These are phyloP conservation scores for Aspergillus nanangensis DNA, from an alignment of 495 filamentous ascomycete species.

Conservation along the genomic window DNA sequence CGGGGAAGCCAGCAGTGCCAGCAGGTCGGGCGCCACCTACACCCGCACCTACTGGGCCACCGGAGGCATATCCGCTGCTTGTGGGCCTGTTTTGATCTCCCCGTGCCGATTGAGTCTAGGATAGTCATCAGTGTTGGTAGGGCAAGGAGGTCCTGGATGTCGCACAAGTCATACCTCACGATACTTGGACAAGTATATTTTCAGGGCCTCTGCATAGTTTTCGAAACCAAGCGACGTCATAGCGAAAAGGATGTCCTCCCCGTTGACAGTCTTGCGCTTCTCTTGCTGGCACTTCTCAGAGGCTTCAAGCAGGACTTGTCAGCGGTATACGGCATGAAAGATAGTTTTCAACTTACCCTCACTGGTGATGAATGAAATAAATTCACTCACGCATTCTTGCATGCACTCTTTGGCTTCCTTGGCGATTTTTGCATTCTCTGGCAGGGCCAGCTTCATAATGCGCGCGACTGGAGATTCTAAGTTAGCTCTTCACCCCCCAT, in stretches of 20 bases:
- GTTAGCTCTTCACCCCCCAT: too few relatives aligned
- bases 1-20: conserved; percentile 49
- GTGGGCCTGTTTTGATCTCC: conserved; percentile 68
- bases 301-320: conserved; percentile 47
- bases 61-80: conserved; percentile 63
- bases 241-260: conserved; percentile 96
- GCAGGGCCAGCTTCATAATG: conserved; percentile 96
- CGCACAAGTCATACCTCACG: conserved; percentile 74
- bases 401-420: conserved; percentile 99
- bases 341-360: conserved; percentile 60
- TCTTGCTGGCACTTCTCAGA: conserved; percentile 99
- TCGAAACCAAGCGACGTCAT: conserved; percentile 99
- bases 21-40: conserved; percentile 42
- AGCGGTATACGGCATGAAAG: not conserved
- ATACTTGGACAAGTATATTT: conserved; percentile 97
- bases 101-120: conserved; percentile 70
- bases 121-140: conserved; percentile 11
- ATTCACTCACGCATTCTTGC: conserved; percentile 99
- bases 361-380: conserved; percentile 99
- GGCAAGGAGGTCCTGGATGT: conserved; percentile 15
- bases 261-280: conserved; percentile 98
- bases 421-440: conserved; percentile 98
- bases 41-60: conserved; percentile 43
- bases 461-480: conserved; percentile 92
- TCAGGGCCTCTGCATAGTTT: conserved; percentile 96